Evolutionary conservation across 331 rosid species (phyloP).

Genomic region (Malus hybrid): DNA sequence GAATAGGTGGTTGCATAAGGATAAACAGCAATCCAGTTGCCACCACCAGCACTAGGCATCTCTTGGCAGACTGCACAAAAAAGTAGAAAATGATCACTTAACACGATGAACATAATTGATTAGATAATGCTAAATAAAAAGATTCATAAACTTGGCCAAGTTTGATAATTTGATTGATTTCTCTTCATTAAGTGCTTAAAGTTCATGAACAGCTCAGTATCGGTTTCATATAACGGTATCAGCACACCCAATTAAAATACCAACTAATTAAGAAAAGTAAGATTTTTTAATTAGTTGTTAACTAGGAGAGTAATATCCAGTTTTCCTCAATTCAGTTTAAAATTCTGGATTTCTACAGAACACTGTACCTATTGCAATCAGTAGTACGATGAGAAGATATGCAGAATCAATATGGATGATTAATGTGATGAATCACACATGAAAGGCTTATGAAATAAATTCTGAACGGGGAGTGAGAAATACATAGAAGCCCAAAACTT

Average conservation of each 20-base stretch:
- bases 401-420: background rate
- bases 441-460: background rate
- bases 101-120: background rate
- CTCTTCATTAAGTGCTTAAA: background rate
- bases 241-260: background rate
- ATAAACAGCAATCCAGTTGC: constrained; percentile 86
- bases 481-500: background rate
- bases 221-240: background rate
- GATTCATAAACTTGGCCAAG: background rate
- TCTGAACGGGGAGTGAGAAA: background rate
- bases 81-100: background rate
- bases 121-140: background rate
- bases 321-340: background rate
- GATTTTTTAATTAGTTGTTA: background rate
- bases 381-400: background rate
- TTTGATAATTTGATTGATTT: background rate
- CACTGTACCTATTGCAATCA: background rate
- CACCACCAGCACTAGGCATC: constrained; percentile 76
- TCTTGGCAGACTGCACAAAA: constrained; percentile 78
- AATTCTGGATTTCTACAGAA: background rate
- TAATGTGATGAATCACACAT: background rate
- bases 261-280: background rate
- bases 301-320: background rate
- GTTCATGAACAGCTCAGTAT: background rate
- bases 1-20: constrained; percentile 90